Conservation (phyloP, 352 stramenopile species). For the Pythium dissimile region DNA sequence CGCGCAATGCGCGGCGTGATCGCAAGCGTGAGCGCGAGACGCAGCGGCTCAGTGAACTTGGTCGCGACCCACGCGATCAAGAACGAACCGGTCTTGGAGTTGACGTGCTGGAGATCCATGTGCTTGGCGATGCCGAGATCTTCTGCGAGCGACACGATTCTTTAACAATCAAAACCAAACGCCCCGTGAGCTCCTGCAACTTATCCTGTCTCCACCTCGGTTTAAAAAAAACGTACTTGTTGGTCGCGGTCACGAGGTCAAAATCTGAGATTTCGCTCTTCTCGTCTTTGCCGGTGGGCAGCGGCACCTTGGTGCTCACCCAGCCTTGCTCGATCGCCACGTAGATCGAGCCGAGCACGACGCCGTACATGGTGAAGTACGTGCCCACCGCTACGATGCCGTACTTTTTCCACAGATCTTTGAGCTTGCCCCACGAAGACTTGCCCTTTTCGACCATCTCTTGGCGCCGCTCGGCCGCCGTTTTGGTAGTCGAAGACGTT, state of each 20-base stretch:
- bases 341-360: conserved; percentile 77
- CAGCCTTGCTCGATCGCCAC: conserved; percentile 78
- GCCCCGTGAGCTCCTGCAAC: neutral
- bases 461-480: conserved; percentile 21
- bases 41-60: conserved; percentile 85
- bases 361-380: conserved; percentile 77
- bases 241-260: conserved; percentile 77
- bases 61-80: conserved; percentile 82
- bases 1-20: conserved; percentile 76
- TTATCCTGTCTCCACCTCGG: no score
- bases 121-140: conserved; percentile 75
- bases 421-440: conserved; percentile 52
- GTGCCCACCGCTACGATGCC: conserved; percentile 79
- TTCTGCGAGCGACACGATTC: conserved; percentile 66
- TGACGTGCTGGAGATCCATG: conserved; percentile 76
- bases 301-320: conserved; percentile 48
- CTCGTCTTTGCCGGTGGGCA: conserved; percentile 24
- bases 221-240: conserved; percentile 46
- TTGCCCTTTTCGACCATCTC: conserved; percentile 35
- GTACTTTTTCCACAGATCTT: conserved; percentile 83
- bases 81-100: conserved; percentile 77
- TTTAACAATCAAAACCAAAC: conserved; percentile 15
- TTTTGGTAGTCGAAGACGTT: conserved; percentile 12
- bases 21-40: conserved; percentile 71
- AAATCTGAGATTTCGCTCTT: conserved; percentile 31